Base-by-base conservation (phyloP, 2,329 filamentous ascomycete genomes). In the Aspergillus aculeatus region DNA sequence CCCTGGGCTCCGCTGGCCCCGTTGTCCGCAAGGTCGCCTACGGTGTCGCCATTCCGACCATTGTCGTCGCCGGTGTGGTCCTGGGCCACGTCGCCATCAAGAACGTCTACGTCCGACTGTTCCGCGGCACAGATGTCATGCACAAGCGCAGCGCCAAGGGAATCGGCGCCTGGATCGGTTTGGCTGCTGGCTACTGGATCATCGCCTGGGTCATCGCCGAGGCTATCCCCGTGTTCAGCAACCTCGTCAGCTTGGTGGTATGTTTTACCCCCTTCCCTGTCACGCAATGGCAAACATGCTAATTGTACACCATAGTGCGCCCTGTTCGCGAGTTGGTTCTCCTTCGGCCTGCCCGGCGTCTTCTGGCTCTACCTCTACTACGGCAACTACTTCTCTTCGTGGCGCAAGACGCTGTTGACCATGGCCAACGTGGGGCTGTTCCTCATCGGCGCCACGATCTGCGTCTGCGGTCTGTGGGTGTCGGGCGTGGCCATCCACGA, bases 21-120 rank as follows among this genome's bases (percentile, higher is more conserved):
- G 68, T 81, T 0, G 73, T 90, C 56, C 80, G 82, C 48, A 89
- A 89, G 69, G 77, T 88, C 10, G 87, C 88, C 5, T 91, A 86
- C 74, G 87, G 86, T 23, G 78, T 90, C 57, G 88, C 88, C 2
- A 82, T 88, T 3, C 88, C 87, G 6, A 90, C 89, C 2, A 90
- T 90, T 62, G 78, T 90, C 44, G 83, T 90, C 53, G 86, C 87
- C 0, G 89, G 88, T 54, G 86, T 90, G 9, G 86, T 91, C 59
- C 87, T 89, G 68, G 86, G 83, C 5, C 84, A 87, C 60, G 84
- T 90, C 1, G 86, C 84, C 3, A 80, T 81, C 32, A 89, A 88
- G 70, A 87, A 88, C 65, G 79, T 89, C 58, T 90, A 88, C 67
- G 78, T 84, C 3, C 83, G 87, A 19, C 69, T 87, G 4, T 89